phyloP scores from a whole-genome alignment of 371 early-diverging fungal species.

The Sporodiniella umbellata region DNA sequence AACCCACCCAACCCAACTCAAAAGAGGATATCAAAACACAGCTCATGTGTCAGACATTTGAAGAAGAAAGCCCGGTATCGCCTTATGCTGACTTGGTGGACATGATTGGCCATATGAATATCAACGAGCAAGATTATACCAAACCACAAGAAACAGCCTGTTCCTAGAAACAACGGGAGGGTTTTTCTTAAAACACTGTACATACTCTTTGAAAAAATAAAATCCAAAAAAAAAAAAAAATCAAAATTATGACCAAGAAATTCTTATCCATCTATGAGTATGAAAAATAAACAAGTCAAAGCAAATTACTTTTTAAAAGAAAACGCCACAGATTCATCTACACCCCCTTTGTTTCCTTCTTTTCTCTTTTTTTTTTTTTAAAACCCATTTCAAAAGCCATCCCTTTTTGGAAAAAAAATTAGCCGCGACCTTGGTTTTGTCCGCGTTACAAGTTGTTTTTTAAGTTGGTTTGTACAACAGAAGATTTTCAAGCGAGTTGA shows the following conservation, averaged over 20 bases:
- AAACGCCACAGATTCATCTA: no score
- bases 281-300: slow-evolving; percentile 71
- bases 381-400: no score
- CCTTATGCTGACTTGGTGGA: slow-evolving; percentile 21
- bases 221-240: neutral
- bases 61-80: slow-evolving; percentile 6
- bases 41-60: neutral
- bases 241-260: neutral
- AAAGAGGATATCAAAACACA: slow-evolving; percentile 1
- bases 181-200: no score
- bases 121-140: slow-evolving; percentile 11
- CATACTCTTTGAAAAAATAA: neutral
- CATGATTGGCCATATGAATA: slow-evolving; percentile 11
- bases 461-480: no score
- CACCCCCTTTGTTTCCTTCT: no score
- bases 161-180: no score
- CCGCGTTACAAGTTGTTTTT: no score
- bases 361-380: no score
- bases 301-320: slow-evolving; percentile 73
- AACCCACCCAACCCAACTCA: neutral
- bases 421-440: no score
- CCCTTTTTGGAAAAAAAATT: no score
- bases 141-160: slow-evolving; percentile 1
- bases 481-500: no score
- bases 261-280: no score